Conservation (phyloP, 176 grass and related monocot species). For the Aegilops speltoides region DNA sequence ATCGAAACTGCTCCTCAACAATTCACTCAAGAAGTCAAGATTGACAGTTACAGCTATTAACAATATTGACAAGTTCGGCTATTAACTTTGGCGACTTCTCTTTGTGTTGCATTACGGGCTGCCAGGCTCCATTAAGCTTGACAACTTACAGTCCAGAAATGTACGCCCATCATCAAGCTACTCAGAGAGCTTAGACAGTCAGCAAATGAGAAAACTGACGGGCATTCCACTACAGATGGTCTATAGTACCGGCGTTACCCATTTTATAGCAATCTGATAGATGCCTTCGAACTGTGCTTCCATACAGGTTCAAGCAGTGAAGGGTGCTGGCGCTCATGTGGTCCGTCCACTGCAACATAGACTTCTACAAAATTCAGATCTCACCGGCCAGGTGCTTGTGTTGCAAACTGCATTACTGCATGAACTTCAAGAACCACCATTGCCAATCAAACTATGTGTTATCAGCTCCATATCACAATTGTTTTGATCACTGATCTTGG, state of each 20-base stretch:
- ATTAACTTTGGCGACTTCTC: neutral
- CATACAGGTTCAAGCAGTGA: neutral
- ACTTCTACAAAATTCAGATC: neutral
- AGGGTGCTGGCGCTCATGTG: neutral
- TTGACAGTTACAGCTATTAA: neutral
- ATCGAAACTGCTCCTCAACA: neutral
- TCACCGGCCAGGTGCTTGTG: neutral
- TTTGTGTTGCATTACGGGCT: neutral
- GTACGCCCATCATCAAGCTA: neutral
- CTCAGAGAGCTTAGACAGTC: neutral
- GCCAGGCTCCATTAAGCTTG: neutral
- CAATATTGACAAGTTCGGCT: neutral
- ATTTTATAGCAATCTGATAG: neutral
- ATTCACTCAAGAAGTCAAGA: neutral
- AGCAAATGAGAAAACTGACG: neutral
- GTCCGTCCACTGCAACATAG: neutral
- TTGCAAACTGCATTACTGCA: neutral
- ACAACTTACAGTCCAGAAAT: neutral
- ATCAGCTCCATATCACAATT: neutral
- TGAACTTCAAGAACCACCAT: constrained; percentile 15
- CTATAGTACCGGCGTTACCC: neutral
- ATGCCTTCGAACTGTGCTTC: neutral
- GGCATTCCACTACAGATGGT: neutral
- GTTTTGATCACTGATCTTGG: neutral
- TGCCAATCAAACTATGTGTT: neutral